Conservation (phyloP, 2,329 filamentous ascomycete genomes). For the Monilinia laxa region DNA sequence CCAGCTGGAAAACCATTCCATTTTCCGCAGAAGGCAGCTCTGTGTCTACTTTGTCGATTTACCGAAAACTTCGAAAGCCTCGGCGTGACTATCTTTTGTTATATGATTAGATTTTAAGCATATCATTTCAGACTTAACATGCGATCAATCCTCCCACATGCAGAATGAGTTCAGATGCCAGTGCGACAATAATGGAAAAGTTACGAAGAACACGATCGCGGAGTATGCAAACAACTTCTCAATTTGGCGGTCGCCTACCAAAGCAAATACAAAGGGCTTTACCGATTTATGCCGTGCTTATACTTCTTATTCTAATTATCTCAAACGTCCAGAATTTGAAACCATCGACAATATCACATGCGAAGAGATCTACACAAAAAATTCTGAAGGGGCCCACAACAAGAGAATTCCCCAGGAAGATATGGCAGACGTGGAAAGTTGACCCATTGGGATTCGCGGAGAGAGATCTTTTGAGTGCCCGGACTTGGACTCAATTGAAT, state of each 20-base stretch:
- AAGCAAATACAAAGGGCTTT: conserved; percentile 34
- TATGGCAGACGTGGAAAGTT: conserved; percentile 77
- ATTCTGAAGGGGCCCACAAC: not conserved
- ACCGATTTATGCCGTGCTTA: conserved; percentile 33
- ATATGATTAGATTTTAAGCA: not conserved
- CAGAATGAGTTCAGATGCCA: conserved; percentile 13
- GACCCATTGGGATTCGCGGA: conserved; percentile 65
- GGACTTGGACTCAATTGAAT: conserved; percentile 66
- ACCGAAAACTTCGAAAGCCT: conserved; percentile 1
- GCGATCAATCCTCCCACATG: conserved; percentile 5
- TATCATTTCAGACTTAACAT: conserved; percentile 11
- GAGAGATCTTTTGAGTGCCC: conserved; percentile 58
- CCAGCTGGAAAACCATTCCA: not conserved
- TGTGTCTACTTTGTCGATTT: conserved; percentile 2
- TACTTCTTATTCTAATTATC: conserved; percentile 34
- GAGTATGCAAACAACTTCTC: conserved; percentile 22
- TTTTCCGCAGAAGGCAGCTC: not conserved
- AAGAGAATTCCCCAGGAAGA: conserved; percentile 59
- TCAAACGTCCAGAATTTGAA: conserved; percentile 28
- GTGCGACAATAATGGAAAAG: conserved; percentile 18
- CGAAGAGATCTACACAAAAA: conserved; percentile 16
- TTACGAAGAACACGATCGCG: conserved; percentile 19
- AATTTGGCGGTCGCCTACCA: conserved; percentile 45
- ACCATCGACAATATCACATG: conserved; percentile 23
- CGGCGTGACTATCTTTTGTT: not conserved